Evolutionary conservation across 2,329 filamentous ascomycete species (phyloP), one percentile per base, ranked within the genome.

Genomic region (Fusarium camptoceras): DNA sequence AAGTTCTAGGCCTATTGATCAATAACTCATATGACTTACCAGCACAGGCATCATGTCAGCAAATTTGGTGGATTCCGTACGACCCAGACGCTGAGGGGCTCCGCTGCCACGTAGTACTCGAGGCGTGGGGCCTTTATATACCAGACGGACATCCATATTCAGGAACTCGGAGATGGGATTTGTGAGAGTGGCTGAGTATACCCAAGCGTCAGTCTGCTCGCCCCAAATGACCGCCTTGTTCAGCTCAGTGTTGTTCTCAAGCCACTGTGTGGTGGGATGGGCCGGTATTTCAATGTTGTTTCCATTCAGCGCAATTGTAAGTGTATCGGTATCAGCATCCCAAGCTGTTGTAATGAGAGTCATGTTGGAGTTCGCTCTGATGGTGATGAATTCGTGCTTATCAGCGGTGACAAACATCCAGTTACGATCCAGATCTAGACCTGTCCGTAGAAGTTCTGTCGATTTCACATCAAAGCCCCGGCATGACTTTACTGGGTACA

Each of bases 401-500:
- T 83, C 79, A 3, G 83, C 82, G 34, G 86, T 83, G 49, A 90
- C 83, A 77, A 91, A 88, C 89, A 91, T 91, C 88, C 89, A 91
- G 68, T 87, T 85, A 9, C 89, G 82, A 75, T 91, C 89, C 15
- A 91, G 81, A 46, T 88, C 86, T 14, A 91, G 82, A 0, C 89
- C 89, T 6, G 87, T 84, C 47, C 82, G 83, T 34, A 85, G 81
- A 2, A 91, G 80, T 7, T 79, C 81, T 3, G 86, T 83, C 5
- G 81, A 83, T 18, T 83, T 76, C 12, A 91, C 80, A 42, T 84
- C 81, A 70, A 91, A 82, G 12, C 89, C 89, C 47, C 89, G 87
- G 71, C 89, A 91, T 64, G 88, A 91, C 75, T 91, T 91, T 73
- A 91, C 87, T 15, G 89, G 89, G 75, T 91, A 90, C 71, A 90